phyloP scores from a whole-genome alignment of 2,329 filamentous ascomycete species.

The Hypoxylon sp. region DNA sequence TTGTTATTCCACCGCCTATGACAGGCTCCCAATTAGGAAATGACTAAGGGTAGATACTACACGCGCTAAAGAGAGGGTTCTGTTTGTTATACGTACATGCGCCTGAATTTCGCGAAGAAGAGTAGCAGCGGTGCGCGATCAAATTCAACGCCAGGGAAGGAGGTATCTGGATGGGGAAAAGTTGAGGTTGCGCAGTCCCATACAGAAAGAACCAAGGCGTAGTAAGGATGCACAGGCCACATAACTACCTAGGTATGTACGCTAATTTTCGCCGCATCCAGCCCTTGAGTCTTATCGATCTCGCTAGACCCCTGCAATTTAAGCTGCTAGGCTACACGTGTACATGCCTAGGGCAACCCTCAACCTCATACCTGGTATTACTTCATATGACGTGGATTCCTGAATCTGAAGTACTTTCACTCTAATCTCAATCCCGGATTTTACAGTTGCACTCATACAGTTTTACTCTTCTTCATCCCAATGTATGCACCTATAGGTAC shows the following conservation, averaged over 20 bases:
- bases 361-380: too few relatives aligned
- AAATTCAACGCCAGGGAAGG: slow-evolving; percentile 31
- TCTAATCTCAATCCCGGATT: too few relatives aligned
- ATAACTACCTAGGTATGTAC: slow-evolving; percentile 10
- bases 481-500: too few relatives aligned
- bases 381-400: neutral
- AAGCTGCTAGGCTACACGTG: neutral
- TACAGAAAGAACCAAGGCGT: slow-evolving; percentile 26
- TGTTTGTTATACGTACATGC: slow-evolving; percentile 30
- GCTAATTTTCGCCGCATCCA: slow-evolving; percentile 39
- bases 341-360: neutral
- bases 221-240: slow-evolving; percentile 32
- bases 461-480: too few relatives aligned
- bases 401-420: too few relatives aligned
- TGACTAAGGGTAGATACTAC: neutral
- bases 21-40: slow-evolving; percentile 3
- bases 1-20: slow-evolving; percentile 11
- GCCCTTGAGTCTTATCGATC: slow-evolving; percentile 38
- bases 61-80: neutral
- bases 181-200: slow-evolving; percentile 35
- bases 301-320: slow-evolving; percentile 12
- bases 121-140: slow-evolving; percentile 27
- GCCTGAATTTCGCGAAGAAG: slow-evolving; percentile 9
- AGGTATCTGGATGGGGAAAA: slow-evolving; percentile 36
- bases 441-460: too few relatives aligned